These are phyloP conservation scores for Geotrichum fermentans DNA, from an alignment of 1,139 yeast genomes.

Conservation along the genomic window DNA sequence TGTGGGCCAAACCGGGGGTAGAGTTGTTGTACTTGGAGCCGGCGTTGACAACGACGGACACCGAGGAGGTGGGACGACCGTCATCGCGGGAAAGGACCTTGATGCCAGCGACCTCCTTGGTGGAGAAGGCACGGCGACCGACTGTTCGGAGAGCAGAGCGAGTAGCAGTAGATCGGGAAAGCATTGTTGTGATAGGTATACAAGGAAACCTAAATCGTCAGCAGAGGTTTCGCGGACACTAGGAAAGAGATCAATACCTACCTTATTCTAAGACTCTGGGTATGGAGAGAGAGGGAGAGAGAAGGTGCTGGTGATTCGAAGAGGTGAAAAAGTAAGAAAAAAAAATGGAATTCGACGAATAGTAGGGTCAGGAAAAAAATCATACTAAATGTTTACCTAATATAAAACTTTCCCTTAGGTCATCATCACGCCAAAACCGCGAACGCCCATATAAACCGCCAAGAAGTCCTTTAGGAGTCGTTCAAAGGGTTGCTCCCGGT, in stretches of 20 bases:
- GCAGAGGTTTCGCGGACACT: not conserved
- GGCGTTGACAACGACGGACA: slow-evolving; percentile 77
- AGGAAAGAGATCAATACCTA: not conserved
- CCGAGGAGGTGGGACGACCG: slow-evolving; percentile 56
- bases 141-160: slow-evolving; percentile 17
- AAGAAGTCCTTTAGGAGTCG: no score
- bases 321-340: slow-evolving; percentile 8
- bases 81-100: slow-evolving; percentile 46
- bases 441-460: no score
- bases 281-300: not conserved
- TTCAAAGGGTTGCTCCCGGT: no score
- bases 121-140: slow-evolving; percentile 32
- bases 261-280: slow-evolving; percentile 12
- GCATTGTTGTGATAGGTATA: slow-evolving; percentile 15
- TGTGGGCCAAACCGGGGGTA: slow-evolving; percentile 80
- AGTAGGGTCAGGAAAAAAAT: slow-evolving; percentile 17
- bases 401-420: no score
- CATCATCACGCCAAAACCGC: no score
- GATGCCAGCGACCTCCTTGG: slow-evolving; percentile 37
- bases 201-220: not conserved
- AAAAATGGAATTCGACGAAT: slow-evolving; percentile 16
- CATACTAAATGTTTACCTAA: no score
- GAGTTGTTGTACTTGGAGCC: slow-evolving; percentile 67
- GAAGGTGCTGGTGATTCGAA: slow-evolving; percentile 7
- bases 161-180: slow-evolving; percentile 20